A percentile compares a stretch with the other conserved stretches of the same genome.
Conservation (phyloP, 2,329 filamentous ascomycete genomes). For the Fusarium foetens region DNA sequence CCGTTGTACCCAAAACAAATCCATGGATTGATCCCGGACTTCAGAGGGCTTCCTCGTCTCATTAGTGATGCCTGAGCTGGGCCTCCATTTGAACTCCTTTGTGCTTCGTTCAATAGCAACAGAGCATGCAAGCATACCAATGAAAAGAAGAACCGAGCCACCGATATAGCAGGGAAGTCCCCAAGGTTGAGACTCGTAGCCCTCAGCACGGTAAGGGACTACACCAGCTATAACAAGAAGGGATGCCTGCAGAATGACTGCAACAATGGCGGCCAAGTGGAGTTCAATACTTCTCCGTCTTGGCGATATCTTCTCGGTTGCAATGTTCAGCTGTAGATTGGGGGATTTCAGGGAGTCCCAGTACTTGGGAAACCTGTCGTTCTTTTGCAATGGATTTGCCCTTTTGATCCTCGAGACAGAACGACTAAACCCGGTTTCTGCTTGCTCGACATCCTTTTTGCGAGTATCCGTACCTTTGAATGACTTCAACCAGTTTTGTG, state of each 20-base stretch:
- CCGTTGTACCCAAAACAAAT: neutral
- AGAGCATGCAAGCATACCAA: neutral
- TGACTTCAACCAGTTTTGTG: neutral
- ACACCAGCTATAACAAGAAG: neutral
- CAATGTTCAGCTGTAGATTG: neutral
- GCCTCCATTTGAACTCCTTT: neutral
- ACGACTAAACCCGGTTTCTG: neutral
- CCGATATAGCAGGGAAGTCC: neutral
- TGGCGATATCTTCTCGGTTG: neutral
- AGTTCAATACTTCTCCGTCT: neutral
- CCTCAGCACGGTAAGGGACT: fast-evolving
- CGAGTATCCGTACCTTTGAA: neutral
- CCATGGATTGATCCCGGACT: neutral
- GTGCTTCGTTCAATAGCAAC: neutral
- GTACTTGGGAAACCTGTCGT: neutral
- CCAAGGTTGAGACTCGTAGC: neutral
- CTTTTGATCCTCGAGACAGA: neutral
- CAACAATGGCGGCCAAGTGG: neutral
- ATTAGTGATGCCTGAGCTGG: neutral
- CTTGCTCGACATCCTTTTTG: neutral
- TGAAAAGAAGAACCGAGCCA: neutral
- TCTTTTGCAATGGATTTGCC: neutral
- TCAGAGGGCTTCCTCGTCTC: neutral
- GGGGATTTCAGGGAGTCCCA: fast-evolving
- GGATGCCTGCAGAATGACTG: neutral